Evolutionary conservation across 1,284 basidiomycete genomes (phyloP), one percentile per base, ranked within the genome.

Genomic region (Malassezia brasiliensis): DNA sequence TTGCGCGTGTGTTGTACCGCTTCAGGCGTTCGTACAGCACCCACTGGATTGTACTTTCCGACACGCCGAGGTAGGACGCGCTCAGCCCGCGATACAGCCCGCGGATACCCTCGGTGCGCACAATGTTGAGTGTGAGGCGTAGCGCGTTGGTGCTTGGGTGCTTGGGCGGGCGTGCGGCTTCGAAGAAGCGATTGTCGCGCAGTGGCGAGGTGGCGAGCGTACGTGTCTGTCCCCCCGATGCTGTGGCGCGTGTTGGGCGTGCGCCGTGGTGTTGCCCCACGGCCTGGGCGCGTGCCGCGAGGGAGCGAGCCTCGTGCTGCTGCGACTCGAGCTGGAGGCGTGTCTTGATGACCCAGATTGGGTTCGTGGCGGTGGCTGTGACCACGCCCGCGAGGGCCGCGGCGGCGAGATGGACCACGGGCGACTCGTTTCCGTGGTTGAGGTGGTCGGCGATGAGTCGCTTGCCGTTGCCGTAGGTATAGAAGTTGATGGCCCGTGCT

Each of bases 291-390:
- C 54, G 41, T 25, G 39, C 45, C 2, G 31, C 28, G 30, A 36
- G 49, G 8, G 49, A 25, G 7, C 37, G 42, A 19, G 54, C 52
- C 25, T 56, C 54, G 9, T 49, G 36, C 17, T 31, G 50, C 41
- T 57, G 61, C 41, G 66, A 64, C 49, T 75, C 74, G 30, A 91
- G 83, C 74, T 98, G 93, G 48, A 96, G 72, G 2, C 93, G 83
- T 35, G 93, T 98, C 77, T 96, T 96, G 64, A 98, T 88, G 37
- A 98, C 91, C 93, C 93, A 98, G 42, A 98, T 94, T 0, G 93
- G 93, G 74, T 96, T 96, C 15, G 93, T 96, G 10, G 83, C 88
- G 0, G 89, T 86, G 1, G 90, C 83, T 0, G 93, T 98, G 30
- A 82, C 79, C 61, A 96, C 78, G 7, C 80, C 81, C 0, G 93